phyloP scores from a whole-genome alignment of 768 basidiomycete species.

The Agrocybe praecox region DNA sequence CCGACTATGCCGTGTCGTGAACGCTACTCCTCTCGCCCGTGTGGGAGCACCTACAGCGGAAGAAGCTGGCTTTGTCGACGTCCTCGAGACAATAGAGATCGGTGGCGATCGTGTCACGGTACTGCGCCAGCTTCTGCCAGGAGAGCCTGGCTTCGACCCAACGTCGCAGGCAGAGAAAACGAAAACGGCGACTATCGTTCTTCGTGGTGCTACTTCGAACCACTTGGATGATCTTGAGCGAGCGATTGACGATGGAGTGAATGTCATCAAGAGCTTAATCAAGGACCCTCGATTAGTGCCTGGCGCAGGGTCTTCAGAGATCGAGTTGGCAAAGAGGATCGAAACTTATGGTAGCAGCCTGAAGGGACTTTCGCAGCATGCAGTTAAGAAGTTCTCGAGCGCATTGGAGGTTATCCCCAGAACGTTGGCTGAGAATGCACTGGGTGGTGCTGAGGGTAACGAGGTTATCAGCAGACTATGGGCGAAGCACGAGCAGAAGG shows the following conservation, averaged over 20 bases:
- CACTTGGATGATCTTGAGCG: slow-evolving; percentile 95
- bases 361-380: slow-evolving; percentile 92
- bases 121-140: slow-evolving; percentile 75
- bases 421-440: slow-evolving; percentile 93
- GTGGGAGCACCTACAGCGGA: slow-evolving; percentile 96
- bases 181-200: slow-evolving; percentile 89
- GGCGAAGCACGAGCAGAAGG: slow-evolving; percentile 85
- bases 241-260: slow-evolving; percentile 95
- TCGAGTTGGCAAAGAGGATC: slow-evolving; percentile 86
- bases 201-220: slow-evolving; percentile 94
- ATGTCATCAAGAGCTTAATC: slow-evolving; percentile 90
- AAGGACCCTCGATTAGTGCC: slow-evolving; percentile 91
- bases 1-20: slow-evolving; percentile 91
- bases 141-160: slow-evolving; percentile 66
- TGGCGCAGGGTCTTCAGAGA: slow-evolving; percentile 92
- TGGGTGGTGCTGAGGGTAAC: slow-evolving; percentile 89
- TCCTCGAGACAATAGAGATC: slow-evolving; percentile 95
- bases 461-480: slow-evolving; percentile 88
- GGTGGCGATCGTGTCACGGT: slow-evolving; percentile 99
- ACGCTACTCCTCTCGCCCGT: slow-evolving; percentile 94
- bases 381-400: slow-evolving; percentile 84
- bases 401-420: slow-evolving; percentile 93
- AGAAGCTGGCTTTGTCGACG: slow-evolving; percentile 91
- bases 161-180: slow-evolving; percentile 65
- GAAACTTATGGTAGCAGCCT: slow-evolving; percentile 86